Evolutionary conservation across 495 filamentous ascomycete species (phyloP), one percentile per base, ranked within the genome.

Genomic region (Tuber microsphaerosporum): DNA sequence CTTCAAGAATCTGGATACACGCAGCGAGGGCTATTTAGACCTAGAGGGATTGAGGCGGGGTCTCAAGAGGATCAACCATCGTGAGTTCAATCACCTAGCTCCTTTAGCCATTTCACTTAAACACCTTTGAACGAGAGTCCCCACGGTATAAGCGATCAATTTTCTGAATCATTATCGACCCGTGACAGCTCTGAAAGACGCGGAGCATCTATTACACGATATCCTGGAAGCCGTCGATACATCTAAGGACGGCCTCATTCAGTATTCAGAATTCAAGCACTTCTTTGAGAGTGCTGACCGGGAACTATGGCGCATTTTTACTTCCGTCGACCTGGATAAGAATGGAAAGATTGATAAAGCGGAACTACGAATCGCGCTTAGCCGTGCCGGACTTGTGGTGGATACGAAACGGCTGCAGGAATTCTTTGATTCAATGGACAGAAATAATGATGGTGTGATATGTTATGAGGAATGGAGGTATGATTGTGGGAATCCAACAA

Each of bases 381-480:
- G 89, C 71, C 88, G 86, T 42, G 91, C 93, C 45, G 95, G 93
- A 31, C 87, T 99, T 70, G 87, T 89, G 1, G 91, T 98, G 1
- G 91, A 94, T 16, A 89, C 85, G 74, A 87, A 91, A 73, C 91
- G 93, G 81, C 84, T 99, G 34, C 89, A 95, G 77, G 87, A 89
- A 71, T 97, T 99, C 85, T 97, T 99, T 81, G 85, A 86, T 44
- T 91, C 97, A 80, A 92, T 99, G 71, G 95, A 99, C 84, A 88
- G 88, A 82, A 94, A 99, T 84, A 88, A 90, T 74, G 94, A 98
- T 84, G 96, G 89, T 26, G 81, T 88, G 73, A 97, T 99, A 77
- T 92, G 87, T 68, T 99, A 95, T 84, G 89, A 92, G 74, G 95
- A 99, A 86, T 99, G 95, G 95, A 92, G 95, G 94, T 98, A 91